phyloP scores from a whole-genome alignment of 805 yeast genomes.

The Saccharomycopsis guyanensis region DNA sequence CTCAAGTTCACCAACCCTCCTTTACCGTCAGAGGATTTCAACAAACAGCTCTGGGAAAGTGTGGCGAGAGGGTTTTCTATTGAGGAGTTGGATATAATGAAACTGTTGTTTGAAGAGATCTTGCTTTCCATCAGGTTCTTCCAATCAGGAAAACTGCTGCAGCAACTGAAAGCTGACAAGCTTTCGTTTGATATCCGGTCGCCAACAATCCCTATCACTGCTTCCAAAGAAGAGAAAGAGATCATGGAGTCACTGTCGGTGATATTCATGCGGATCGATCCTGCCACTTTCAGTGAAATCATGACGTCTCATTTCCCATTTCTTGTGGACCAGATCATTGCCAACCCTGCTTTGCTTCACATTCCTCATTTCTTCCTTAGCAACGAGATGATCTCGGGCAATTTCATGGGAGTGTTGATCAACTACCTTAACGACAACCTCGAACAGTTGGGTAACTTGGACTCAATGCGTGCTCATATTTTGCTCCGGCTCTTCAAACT shows the following conservation, averaged over 20 bases:
- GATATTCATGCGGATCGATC: constrained; percentile 87
- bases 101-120: constrained; percentile 77
- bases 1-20: constrained; percentile 86
- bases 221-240: constrained; percentile 90
- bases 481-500: constrained; percentile 81
- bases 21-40: constrained; percentile 45
- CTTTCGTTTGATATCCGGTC: constrained; percentile 59
- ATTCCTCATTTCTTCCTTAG: constrained; percentile 92
- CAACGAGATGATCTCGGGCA: constrained; percentile 88
- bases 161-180: constrained; percentile 22
- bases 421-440: constrained; percentile 68
- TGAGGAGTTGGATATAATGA: constrained; percentile 76
- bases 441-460: constrained; percentile 73
- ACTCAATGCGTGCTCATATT: constrained; percentile 68
- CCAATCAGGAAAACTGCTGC: constrained; percentile 34
- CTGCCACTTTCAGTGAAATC: constrained; percentile 91
- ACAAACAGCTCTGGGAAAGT: constrained; percentile 68
- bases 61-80: constrained; percentile 71
- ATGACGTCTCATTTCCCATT: constrained; percentile 57
- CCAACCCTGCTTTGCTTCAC: constrained; percentile 80
- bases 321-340: constrained; percentile 69
- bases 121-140: constrained; percentile 74
- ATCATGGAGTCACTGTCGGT: constrained; percentile 92
- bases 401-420: constrained; percentile 78
- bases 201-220: constrained; percentile 76